A percentile compares a stretch with the other conserved stretches of the same genome.
These are phyloP conservation scores for Cladosporium velox DNA, from an alignment of 2,329 filamentous ascomycete species.

Conservation along the genomic window DNA sequence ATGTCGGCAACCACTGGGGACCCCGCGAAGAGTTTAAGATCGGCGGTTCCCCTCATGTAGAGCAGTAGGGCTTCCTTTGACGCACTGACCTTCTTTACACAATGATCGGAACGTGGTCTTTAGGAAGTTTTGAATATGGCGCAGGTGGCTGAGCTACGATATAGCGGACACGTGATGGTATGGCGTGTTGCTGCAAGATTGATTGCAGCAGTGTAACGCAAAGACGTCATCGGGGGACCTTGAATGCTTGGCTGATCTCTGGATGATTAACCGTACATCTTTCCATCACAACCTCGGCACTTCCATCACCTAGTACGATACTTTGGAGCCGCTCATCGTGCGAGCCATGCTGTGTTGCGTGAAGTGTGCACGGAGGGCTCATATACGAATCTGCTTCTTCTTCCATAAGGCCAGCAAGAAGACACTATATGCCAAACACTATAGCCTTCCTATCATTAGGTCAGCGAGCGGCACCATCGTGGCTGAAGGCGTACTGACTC, in stretches of 20 bases:
- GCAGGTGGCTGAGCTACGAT: neutral
- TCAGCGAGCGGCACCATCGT: neutral
- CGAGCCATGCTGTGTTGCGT: neutral
- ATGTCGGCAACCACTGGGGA: slow-evolving; percentile 5
- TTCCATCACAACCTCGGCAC: neutral
- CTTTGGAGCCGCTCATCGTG: neutral
- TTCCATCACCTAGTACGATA: neutral
- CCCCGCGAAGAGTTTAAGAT: slow-evolving; percentile 5
- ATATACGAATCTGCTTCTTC: neutral
- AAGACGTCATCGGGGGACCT: neutral
- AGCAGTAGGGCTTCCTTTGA: neutral
- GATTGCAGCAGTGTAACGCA: neutral
- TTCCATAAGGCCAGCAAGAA: neutral
- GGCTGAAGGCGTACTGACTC: neutral
- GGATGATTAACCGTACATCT: neutral
- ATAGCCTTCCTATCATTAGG: neutral
- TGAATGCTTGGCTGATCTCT: neutral
- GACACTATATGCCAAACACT: neutral
- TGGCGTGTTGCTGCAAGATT: neutral
- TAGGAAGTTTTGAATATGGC: neutral
- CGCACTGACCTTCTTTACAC: neutral
- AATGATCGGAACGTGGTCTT: neutral
- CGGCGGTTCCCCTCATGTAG: neutral
- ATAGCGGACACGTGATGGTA: neutral
- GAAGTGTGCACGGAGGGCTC: neutral